Conservation (phyloP, 2,329 filamentous ascomycete genomes). For the Eutypella sp. region DNA sequence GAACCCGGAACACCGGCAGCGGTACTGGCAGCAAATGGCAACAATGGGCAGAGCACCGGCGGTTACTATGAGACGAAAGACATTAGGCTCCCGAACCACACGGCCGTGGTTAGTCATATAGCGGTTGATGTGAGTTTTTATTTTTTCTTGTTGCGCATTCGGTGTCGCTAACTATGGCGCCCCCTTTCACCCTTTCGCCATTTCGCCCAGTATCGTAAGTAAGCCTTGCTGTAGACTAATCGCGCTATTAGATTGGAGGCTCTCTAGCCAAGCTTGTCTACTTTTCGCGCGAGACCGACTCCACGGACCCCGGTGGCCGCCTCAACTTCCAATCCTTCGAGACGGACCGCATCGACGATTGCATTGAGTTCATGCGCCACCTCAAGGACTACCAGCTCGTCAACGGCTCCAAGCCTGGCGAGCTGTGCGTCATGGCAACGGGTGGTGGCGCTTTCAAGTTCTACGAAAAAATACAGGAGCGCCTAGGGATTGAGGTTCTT, state of each 20-base stretch:
- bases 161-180: conserved; percentile 6
- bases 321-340: conserved; percentile 96
- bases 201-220: conserved; percentile 8
- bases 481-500: conserved; percentile 80
- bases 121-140: conserved; percentile 78
- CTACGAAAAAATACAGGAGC: conserved; percentile 83
- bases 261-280: conserved; percentile 96
- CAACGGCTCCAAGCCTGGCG: conserved; percentile 66
- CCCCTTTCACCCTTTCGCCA: neutral
- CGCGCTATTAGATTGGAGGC: conserved; percentile 71
- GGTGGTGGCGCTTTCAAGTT: conserved; percentile 96
- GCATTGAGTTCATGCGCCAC: conserved; percentile 84
- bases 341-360: conserved; percentile 89
- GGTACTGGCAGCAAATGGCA: conserved; percentile 25
- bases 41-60: conserved; percentile 37
- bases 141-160: conserved; percentile 7
- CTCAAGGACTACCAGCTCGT: conserved; percentile 78
- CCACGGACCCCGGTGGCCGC: conserved; percentile 75
- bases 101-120: conserved; percentile 90
- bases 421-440: conserved; percentile 90
- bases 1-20: conserved; percentile 43
- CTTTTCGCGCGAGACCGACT: conserved; percentile 83
- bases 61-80: conserved; percentile 72
- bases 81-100: conserved; percentile 94
- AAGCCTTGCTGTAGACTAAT: conserved; percentile 1